A percentile compares a stretch with the other conserved stretches of the same genome.
phyloP scores from a whole-genome alignment of 345 rosid species.

The Brassica cretica region DNA sequence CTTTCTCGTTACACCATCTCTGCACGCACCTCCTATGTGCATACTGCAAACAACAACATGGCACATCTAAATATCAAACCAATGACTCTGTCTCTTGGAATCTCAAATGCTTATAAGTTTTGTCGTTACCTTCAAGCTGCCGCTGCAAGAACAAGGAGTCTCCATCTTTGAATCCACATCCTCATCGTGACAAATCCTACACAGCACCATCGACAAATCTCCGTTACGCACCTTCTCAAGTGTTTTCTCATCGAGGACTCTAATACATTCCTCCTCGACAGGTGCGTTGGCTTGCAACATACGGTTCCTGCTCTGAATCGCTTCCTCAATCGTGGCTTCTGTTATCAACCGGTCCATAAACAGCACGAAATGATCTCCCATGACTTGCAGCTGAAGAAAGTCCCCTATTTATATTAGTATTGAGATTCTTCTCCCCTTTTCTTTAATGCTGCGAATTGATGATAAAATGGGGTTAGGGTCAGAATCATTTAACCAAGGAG shows the following conservation, averaged over 20 bases:
- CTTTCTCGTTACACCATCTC: conserved; percentile 96
- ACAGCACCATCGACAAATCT: conserved; percentile 60
- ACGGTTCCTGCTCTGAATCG: conserved; percentile 69
- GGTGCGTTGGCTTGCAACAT: conserved; percentile 43
- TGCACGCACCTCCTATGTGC: conserved; percentile 91
- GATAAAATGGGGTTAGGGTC: conserved; percentile 22
- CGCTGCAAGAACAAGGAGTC: conserved; percentile 85
- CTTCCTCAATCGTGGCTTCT: conserved; percentile 77
- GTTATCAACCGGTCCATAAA: conserved; percentile 85
- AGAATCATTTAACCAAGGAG: conserved; percentile 8
- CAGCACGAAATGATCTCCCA: conserved; percentile 97
- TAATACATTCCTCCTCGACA: conserved; percentile 41
- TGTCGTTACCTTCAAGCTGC: conserved; percentile 72
- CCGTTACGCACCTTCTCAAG: conserved; percentile 37
- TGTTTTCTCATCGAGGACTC: conserved; percentile 43
- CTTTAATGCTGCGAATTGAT: conserved; percentile 26
- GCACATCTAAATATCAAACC: not conserved
- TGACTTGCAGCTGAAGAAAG: conserved; percentile 38
- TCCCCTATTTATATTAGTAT: not conserved
- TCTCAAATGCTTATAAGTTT: not conserved
- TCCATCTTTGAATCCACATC: conserved; percentile 87
- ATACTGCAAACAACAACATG: conserved; percentile 48
- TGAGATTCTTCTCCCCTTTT: conserved; percentile 24
- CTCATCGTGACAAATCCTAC: conserved; percentile 95
- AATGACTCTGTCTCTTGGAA: not conserved